A percentile compares a stretch with the other conserved stretches of the same genome.
Conservation (phyloP, 257 asterid species). For the Ocimum tenuiflorum region DNA sequence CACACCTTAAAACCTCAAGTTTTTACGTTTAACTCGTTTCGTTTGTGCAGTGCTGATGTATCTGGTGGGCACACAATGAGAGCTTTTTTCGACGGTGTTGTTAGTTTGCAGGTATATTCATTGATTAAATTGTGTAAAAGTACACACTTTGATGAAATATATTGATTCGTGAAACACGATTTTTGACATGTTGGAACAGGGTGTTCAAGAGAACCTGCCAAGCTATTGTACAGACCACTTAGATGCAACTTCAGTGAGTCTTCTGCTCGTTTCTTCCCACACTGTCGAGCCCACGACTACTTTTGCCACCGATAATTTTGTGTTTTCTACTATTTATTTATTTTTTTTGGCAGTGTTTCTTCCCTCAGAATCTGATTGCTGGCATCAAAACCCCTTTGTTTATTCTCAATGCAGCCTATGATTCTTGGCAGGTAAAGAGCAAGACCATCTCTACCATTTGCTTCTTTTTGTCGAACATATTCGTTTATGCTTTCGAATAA, state of each 20-base stretch:
- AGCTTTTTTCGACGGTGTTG: conserved; percentile 50
- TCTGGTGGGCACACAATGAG: conserved; percentile 60
- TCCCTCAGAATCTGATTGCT: conserved; percentile 71
- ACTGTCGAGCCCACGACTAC: not conserved
- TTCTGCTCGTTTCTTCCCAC: not conserved
- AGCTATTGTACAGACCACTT: conserved; percentile 38
- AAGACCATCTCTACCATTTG: too few relatives aligned
- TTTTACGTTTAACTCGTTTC: not conserved
- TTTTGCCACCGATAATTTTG: not conserved
- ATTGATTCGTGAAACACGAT: not conserved
- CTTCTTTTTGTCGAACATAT: too few relatives aligned
- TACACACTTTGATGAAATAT: not conserved
- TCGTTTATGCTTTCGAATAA: too few relatives aligned
- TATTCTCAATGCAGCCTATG: conserved; percentile 86
- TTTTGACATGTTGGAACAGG: conserved; percentile 22
- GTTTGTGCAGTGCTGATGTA: conserved; percentile 51
- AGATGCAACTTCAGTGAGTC: conserved; percentile 56
- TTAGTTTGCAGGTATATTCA: conserved; percentile 62
- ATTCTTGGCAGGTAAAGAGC: conserved; percentile 94
- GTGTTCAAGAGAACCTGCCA: conserved; percentile 38
- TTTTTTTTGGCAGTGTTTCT: conserved; percentile 82
- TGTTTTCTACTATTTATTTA: not conserved
- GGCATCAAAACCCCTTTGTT: conserved; percentile 72
- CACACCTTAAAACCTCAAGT: not conserved
- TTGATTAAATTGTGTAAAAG: too few relatives aligned